Evolutionary conservation across 371 early-diverging fungal genomes (phyloP).

Genomic region (Mycotypha africana): DNA sequence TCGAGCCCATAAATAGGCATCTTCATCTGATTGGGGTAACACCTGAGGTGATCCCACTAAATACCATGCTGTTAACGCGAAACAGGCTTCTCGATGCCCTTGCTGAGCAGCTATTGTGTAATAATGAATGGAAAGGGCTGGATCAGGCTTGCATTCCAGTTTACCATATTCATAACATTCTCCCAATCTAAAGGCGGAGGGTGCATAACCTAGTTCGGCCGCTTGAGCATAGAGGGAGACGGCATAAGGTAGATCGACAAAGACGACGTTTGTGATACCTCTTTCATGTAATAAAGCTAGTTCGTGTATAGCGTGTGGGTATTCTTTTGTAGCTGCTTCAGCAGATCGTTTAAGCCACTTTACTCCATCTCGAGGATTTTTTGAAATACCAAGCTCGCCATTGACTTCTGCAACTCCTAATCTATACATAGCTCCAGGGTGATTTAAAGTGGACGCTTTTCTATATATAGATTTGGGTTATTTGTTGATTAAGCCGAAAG

Average conservation of each 20-base stretch:
- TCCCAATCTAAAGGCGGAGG: slow-evolving; percentile 73
- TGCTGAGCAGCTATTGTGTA: slow-evolving; percentile 82
- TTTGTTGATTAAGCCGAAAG: too few species aligned
- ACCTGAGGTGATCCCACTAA: slow-evolving; percentile 77
- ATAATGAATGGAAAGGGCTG: slow-evolving; percentile 65
- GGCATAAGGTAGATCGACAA: slow-evolving; percentile 70
- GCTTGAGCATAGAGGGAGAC: slow-evolving; percentile 69
- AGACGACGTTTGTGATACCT: slow-evolving; percentile 67
- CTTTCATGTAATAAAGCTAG: slow-evolving; percentile 67
- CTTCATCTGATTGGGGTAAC: slow-evolving; percentile 77
- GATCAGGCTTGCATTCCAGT: slow-evolving; percentile 59
- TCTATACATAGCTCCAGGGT: slow-evolving; percentile 72
- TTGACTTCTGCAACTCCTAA: slow-evolving; percentile 68
- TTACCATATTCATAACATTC: slow-evolving; percentile 79
- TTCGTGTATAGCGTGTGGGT: slow-evolving; percentile 80
- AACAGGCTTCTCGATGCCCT: slow-evolving; percentile 87
- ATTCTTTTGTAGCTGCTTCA: slow-evolving; percentile 67
- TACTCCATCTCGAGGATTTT: slow-evolving; percentile 68
- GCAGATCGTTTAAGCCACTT: slow-evolving; percentile 79
- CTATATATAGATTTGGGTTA: slow-evolving; percentile 35
- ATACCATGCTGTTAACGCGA: slow-evolving; percentile 90
- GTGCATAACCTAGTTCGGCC: slow-evolving; percentile 74
- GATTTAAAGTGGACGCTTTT: slow-evolving; percentile 67
- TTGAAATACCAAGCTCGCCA: slow-evolving; percentile 62
- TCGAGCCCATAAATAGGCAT: slow-evolving; percentile 86